These are phyloP conservation scores for Tricholoma matsutake DNA, from an alignment of 768 basidiomycete genomes.

Conservation along the genomic window DNA sequence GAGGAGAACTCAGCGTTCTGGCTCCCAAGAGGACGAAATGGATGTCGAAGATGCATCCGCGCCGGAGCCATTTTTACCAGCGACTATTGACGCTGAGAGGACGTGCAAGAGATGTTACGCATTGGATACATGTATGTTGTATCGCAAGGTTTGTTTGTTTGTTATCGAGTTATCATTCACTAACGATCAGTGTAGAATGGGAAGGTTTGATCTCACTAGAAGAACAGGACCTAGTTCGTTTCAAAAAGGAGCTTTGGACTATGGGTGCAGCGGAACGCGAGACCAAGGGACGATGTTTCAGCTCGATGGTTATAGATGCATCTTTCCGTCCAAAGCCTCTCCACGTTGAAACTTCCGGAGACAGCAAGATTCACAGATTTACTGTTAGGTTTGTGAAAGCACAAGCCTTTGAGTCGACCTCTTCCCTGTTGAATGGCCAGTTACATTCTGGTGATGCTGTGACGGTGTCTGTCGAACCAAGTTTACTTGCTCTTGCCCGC, in stretches of 20 bases:
- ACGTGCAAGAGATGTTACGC: slow-evolving; percentile 80
- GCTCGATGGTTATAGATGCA: slow-evolving; percentile 67
- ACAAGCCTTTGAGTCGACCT: slow-evolving; percentile 3
- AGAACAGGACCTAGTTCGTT: slow-evolving; percentile 81
- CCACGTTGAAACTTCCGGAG: slow-evolving; percentile 14
- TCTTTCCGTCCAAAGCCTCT: slow-evolving; percentile 29
- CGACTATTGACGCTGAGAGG: slow-evolving; percentile 79
- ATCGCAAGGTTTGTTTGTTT: slow-evolving; percentile 61
- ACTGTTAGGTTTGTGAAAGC: slow-evolving; percentile 69
- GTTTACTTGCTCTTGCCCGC: slow-evolving; percentile 77
- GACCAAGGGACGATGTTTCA: slow-evolving; percentile 79
- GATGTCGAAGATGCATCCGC: slow-evolving; percentile 14
- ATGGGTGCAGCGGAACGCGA: slow-evolving; percentile 80
- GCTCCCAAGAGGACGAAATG: slow-evolving; percentile 8
- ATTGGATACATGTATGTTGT: slow-evolving; percentile 89
- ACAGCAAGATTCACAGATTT: slow-evolving; percentile 70
- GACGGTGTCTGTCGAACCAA: slow-evolving; percentile 83
- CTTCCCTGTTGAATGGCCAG: slow-evolving; percentile 62
- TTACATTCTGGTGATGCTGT: slow-evolving; percentile 80
- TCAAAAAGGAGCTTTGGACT: slow-evolving; percentile 93
- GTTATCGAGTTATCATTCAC: slow-evolving; percentile 5
- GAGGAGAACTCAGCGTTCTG: slow-evolving; percentile 35
- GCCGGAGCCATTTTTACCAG: slow-evolving; percentile 69
- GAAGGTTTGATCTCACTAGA: slow-evolving; percentile 80
- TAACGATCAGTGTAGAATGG: slow-evolving; percentile 57